A percentile compares a stretch with the other conserved stretches of the same genome.
These are phyloP conservation scores for Ogataea chonburiensis DNA, from an alignment of 805 yeast species.

Conservation along the genomic window DNA sequence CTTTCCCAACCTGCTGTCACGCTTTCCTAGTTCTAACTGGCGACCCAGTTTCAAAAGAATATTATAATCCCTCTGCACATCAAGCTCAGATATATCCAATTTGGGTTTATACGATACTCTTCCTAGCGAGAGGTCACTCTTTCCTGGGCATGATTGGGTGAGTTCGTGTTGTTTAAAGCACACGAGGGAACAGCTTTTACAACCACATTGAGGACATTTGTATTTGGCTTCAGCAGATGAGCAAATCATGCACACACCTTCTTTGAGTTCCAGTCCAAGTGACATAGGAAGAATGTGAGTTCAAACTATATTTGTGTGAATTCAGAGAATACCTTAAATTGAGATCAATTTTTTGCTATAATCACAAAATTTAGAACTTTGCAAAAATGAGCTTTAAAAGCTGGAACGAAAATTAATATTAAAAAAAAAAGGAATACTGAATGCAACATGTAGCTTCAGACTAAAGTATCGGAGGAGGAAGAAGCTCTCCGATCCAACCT, in stretches of 20 bases:
- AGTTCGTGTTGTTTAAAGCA: slow-evolving; percentile 74
- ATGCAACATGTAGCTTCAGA: too few relatives aligned
- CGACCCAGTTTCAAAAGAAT: slow-evolving; percentile 64
- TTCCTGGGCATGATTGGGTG: slow-evolving; percentile 64
- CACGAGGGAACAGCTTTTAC: slow-evolving; percentile 62
- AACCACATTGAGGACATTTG: slow-evolving; percentile 76
- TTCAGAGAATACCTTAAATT: too few relatives aligned
- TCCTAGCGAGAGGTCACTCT: slow-evolving; percentile 41
- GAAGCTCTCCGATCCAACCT: too few relatives aligned
- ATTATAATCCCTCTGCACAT: slow-evolving; percentile 81
- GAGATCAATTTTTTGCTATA: too few relatives aligned
- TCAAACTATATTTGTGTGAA: too few relatives aligned
- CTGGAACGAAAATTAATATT: too few relatives aligned
- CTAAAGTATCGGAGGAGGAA: too few relatives aligned
- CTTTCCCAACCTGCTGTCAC: slow-evolving; percentile 40
- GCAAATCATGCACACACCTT: slow-evolving; percentile 53
- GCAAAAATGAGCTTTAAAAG: too few relatives aligned
- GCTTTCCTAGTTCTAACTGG: slow-evolving; percentile 54
- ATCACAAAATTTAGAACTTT: too few relatives aligned
- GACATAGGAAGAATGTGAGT: too few relatives aligned
- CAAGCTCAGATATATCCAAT: slow-evolving; percentile 42
- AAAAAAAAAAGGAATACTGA: too few relatives aligned
- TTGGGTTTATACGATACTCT: slow-evolving; percentile 56
- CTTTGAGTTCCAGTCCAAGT: too few relatives aligned
- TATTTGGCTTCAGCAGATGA: slow-evolving; percentile 49